Evolutionary conservation across 2,329 filamentous ascomycete species (phyloP).

Genomic region (Trichoderma asperellum): DNA sequence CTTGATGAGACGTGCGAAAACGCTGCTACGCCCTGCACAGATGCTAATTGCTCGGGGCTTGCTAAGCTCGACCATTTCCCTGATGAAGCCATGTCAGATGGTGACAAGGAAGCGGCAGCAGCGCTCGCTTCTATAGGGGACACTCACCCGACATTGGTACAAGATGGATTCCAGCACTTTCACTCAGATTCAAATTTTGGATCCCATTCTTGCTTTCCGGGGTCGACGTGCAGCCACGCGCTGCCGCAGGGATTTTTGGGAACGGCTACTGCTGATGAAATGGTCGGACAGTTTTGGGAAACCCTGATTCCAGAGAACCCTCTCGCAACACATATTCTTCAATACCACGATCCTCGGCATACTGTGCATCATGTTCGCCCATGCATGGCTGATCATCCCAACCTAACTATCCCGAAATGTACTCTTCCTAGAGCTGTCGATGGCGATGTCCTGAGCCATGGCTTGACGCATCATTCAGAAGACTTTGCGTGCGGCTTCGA

Average conservation of each 20-base stretch:
- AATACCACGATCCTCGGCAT: conserved; percentile 38
- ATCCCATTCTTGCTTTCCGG: conserved; percentile 4
- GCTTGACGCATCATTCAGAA: conserved; percentile 30
- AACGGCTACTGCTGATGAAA: conserved; percentile 26
- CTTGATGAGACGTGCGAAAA: conserved; percentile 43
- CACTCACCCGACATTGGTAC: conserved; percentile 21
- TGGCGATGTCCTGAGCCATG: conserved; percentile 27
- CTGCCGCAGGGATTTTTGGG: conserved; percentile 29
- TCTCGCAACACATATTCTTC: conserved; percentile 39
- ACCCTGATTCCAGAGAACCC: conserved; percentile 34
- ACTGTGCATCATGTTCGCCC: conserved; percentile 33
- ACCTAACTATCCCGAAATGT: conserved; percentile 36
- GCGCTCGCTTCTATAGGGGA: conserved; percentile 41
- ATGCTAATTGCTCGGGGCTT: conserved; percentile 39
- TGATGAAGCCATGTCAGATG: conserved; percentile 30
- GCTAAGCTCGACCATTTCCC: conserved; percentile 5
- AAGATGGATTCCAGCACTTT: not conserved
- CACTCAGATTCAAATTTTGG: conserved; percentile 2
- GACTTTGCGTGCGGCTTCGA: conserved; percentile 38
- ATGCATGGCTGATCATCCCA: conserved; percentile 38
- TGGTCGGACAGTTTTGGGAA: conserved; percentile 30
- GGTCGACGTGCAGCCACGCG: not conserved
- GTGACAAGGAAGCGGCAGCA: conserved; percentile 38
- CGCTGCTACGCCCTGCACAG: conserved; percentile 43
- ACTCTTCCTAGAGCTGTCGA: conserved; percentile 36